phyloP scores from a whole-genome alignment of 2,329 filamentous ascomycete species.

The Ilyonectria robusta region DNA sequence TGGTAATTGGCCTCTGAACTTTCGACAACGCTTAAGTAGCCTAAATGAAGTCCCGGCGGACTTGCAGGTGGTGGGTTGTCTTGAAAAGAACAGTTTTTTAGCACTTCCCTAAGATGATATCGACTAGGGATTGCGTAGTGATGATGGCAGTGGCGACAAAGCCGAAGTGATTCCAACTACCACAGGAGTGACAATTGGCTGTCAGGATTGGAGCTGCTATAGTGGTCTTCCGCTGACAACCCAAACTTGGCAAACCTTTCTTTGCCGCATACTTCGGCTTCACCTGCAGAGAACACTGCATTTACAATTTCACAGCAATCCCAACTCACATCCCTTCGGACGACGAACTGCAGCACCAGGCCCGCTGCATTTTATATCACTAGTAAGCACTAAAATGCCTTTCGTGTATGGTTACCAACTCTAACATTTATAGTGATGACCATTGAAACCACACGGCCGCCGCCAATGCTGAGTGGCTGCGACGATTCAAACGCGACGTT shows the following conservation, averaged over 20 bases:
- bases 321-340: constrained; percentile 54
- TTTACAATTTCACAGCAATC: constrained; percentile 31
- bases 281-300: not conserved
- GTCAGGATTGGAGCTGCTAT: not conserved
- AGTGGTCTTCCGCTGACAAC: not conserved
- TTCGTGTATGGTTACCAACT: fast-evolving
- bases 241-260: not conserved
- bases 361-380: constrained; percentile 52
- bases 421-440: constrained; percentile 61
- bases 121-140: not conserved
- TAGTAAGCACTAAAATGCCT: constrained; percentile 40
- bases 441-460: constrained; percentile 72
- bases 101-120: not conserved
- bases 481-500: constrained; percentile 68
- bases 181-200: not conserved
- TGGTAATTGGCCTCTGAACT: not conserved
- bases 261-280: not conserved
- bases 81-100: not conserved
- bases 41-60: not conserved
- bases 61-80: not conserved
- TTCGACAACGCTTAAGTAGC: not conserved
- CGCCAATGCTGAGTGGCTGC: constrained; percentile 70
- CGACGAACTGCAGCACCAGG: constrained; percentile 53
- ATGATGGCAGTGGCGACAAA: not conserved
- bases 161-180: not conserved